phyloP scores from a whole-genome alignment of 306 rosid genomes.

The Quillaja saponaria region DNA sequence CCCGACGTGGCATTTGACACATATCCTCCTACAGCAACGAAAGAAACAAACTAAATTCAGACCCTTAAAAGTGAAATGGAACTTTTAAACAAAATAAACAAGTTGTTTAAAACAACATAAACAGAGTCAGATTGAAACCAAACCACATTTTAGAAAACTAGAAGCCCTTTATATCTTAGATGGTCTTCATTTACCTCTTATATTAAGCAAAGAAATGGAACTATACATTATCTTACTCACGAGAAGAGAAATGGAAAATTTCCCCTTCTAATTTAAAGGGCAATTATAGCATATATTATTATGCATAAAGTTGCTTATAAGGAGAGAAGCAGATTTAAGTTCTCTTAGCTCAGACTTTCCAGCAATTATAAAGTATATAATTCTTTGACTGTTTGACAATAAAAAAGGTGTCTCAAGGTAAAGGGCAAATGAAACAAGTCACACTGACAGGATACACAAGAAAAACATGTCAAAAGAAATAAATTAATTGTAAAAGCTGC shows the following conservation, averaged over 20 bases:
- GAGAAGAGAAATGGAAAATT: constrained; percentile 6
- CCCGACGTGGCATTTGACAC: constrained; percentile 63
- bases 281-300: constrained; percentile 10
- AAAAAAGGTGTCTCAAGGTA: constrained; percentile 1
- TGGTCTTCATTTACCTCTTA: background rate
- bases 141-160: background rate
- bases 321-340: constrained; percentile 12
- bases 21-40: constrained; percentile 58
- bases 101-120: background rate
- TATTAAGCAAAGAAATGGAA: constrained; percentile 16
- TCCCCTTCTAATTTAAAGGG: constrained; percentile 21
- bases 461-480: too few relatives aligned
- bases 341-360: background rate
- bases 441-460: too few relatives aligned
- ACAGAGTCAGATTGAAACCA: background rate
- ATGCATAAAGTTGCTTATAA: constrained; percentile 25
- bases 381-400: background rate
- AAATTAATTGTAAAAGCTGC: too few relatives aligned
- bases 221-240: constrained; percentile 26
- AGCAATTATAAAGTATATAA: constrained; percentile 15
- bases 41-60: background rate
- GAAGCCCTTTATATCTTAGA: too few relatives aligned
- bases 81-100: background rate
- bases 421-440: too few relatives aligned
- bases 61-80: too few relatives aligned